Evolutionary conservation across 2,329 filamentous ascomycete genomes (phyloP).

Genomic region (Colletotrichum sp.): DNA sequence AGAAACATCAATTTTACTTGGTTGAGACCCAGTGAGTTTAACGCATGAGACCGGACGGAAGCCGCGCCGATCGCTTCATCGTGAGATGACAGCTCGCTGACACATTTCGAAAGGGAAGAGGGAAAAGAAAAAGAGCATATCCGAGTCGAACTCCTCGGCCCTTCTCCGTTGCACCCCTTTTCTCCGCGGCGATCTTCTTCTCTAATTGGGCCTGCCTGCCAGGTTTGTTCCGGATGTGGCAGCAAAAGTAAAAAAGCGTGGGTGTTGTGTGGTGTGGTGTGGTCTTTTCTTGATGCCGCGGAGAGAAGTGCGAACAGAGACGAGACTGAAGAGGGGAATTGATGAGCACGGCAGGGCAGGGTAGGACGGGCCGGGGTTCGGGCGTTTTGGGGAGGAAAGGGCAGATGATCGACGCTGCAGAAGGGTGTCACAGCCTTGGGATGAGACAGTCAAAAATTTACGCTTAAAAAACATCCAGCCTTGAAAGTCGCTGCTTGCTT

Average conservation of each 20-base stretch:
- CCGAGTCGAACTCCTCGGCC: background rate
- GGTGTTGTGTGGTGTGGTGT: background rate
- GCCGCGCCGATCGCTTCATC: background rate
- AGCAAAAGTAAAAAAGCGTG: background rate
- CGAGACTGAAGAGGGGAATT: background rate
- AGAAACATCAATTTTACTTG: background rate
- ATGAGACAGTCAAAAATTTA: conserved; percentile 14
- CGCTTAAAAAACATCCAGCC: conserved; percentile 11
- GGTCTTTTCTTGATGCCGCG: background rate
- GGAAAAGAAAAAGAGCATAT: background rate
- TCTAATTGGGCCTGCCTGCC: background rate
- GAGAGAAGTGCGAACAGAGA: background rate
- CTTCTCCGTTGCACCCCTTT: background rate
- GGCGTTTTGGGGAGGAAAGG: background rate
- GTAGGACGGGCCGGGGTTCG: background rate
- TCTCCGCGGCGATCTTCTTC: background rate
- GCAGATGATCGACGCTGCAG: conserved; percentile 17
- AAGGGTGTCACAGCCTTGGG: conserved; percentile 7
- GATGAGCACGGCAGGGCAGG: background rate
- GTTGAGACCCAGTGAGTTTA: background rate
- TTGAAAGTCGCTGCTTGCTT: background rate
- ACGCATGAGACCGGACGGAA: conserved; percentile 14
- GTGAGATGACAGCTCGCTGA: conserved; percentile 7
- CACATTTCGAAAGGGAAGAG: background rate
- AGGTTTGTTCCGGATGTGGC: background rate